Percentiles rank a stretch among this genome's conserved stretches.
These are phyloP conservation scores for Ensete ventricosum DNA, from an alignment of 176 grass and related monocot genomes.

Conservation along the genomic window DNA sequence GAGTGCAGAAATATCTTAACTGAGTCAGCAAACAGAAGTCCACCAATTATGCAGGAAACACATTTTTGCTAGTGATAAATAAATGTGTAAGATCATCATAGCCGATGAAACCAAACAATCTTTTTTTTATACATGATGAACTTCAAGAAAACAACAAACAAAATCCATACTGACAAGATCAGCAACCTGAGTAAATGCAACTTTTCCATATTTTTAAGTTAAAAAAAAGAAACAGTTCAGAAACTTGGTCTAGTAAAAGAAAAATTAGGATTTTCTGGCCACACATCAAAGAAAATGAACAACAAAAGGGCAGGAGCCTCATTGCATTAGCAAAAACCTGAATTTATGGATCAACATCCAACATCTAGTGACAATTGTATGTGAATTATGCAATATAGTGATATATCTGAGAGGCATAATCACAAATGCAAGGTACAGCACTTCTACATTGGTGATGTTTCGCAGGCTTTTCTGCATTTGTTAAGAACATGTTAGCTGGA, in stretches of 20 bases:
- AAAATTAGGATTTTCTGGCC: neutral
- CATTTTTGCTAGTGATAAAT: neutral
- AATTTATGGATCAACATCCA: neutral
- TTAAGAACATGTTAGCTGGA: too few relatives aligned
- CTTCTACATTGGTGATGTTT: neutral
- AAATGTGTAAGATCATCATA: neutral
- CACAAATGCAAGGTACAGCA: neutral
- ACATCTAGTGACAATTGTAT: neutral
- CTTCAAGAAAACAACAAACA: neutral
- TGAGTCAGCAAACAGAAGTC: neutral
- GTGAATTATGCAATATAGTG: neutral
- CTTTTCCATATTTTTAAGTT: neutral
- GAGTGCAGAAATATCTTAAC: constrained; percentile 10
- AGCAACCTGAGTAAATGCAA: too few relatives aligned
- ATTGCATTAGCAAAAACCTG: neutral
- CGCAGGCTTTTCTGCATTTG: neutral
- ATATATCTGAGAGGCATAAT: neutral
- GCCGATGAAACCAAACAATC: too few relatives aligned
- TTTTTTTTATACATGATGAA: neutral
- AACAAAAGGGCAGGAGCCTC: neutral
- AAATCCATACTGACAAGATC: neutral
- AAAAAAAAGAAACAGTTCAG: neutral
- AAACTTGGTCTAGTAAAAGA: neutral
- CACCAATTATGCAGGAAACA: neutral
- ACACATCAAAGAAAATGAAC: neutral